Evolutionary conservation across 1,139 yeast genomes (phyloP), one percentile per base, ranked within the genome.

Genomic region (Lodderomyces metapsilosis): DNA sequence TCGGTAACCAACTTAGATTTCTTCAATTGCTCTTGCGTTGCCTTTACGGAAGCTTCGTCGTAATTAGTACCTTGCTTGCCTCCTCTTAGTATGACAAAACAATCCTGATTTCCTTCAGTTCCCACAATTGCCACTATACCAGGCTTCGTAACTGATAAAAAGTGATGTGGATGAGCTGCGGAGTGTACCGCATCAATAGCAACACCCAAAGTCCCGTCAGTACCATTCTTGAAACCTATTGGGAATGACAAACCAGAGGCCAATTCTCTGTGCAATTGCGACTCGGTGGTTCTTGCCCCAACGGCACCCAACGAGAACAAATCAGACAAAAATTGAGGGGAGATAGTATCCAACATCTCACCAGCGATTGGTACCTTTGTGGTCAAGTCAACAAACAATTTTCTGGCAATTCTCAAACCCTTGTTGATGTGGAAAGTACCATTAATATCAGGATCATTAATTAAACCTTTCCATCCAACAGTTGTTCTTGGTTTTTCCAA

Each of bases 201-300:
- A 48, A 92, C 98, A 45, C 83, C 88, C 50, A 91, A 71, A 44
- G 94, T 78, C 59, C 98, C 98, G 63, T 92, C 98, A 39, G 98
- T 92, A 61, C 98, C 98, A 63, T 92, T 92, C 71, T 92, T 92
- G 84, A 92, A 92, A 42, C 98, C 98, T 47, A 92, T 84, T 45
- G 98, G 98, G 91, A 92, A 92, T 9, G 96, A 86, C 51, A 92
- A 76, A 38, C 98, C 98, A 4, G 97, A 88, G 16, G 98, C 95
- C 56, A 92, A 78, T 69, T 92, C 98, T 68, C 98, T 84, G 72
- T 92, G 98, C 50, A 92, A 79, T 68, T 92, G 98, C 39, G 97
- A 88, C 73, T 92, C 98, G 41, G 98, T 92, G 48, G 98, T 92
- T 74, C 98, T 83, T 42, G 98, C 98, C 59, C 98, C 98, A 68